Percentiles rank a stretch among this genome's conserved stretches.
Conservation (phyloP, 2,329 filamentous ascomycete species). For the Lasiodiplodia sp. region DNA sequence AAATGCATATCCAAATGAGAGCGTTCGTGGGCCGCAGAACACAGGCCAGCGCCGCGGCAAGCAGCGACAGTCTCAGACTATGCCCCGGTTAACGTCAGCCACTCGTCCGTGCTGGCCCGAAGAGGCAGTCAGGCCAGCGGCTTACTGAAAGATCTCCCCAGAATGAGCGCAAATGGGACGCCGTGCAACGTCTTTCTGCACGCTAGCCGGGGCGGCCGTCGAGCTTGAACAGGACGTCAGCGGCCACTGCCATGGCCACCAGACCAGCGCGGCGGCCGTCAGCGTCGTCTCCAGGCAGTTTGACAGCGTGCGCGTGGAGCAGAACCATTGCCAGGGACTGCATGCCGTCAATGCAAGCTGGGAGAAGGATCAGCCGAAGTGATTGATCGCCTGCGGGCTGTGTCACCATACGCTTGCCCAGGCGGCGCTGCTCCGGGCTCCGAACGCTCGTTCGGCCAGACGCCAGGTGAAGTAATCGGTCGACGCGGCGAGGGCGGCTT, state of each 20-base stretch:
- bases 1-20: constrained; percentile 80
- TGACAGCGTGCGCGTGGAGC: constrained; percentile 89
- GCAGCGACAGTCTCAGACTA: constrained; percentile 64
- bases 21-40: constrained; percentile 89
- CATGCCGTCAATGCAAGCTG: constrained; percentile 74
- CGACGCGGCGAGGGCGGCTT: constrained; percentile 78
- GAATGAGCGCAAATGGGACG: constrained; percentile 3
- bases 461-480: constrained; percentile 90
- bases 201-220: not conserved
- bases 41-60: constrained; percentile 81
- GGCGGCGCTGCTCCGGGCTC: constrained; percentile 66
- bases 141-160: constrained; percentile 23
- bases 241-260: constrained; percentile 85
- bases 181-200: constrained; percentile 24
- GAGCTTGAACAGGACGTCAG: constrained; percentile 16
- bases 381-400: constrained; percentile 19
- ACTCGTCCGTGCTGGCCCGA: constrained; percentile 7
- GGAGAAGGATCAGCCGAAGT: constrained; percentile 26
- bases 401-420: constrained; percentile 70
- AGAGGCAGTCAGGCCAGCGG: constrained; percentile 18
- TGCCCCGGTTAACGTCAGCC: constrained; percentile 14
- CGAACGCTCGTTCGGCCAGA: constrained; percentile 77
- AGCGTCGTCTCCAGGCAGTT: constrained; percentile 93
- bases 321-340: constrained; percentile 97
- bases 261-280: constrained; percentile 78